Evolutionary conservation across 164 flowering plant species (phyloP).

Genomic region (Chimonanthus salicifolius): DNA sequence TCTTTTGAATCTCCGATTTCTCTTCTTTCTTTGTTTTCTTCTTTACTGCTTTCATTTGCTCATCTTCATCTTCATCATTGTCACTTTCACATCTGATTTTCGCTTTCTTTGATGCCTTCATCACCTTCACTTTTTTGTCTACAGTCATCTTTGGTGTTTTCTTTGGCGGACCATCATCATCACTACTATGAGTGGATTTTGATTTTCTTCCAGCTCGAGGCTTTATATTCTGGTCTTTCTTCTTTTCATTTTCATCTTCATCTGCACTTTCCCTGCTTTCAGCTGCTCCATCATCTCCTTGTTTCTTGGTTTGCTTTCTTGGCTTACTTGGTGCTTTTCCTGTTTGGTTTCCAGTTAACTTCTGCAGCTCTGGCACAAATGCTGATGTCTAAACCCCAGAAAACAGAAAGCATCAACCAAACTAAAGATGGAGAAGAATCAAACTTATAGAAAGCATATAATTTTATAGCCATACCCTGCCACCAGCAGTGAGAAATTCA

Average conservation of each 20-base stretch:
- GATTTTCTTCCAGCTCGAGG: conserved; percentile 35
- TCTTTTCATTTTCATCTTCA: conserved; percentile 22
- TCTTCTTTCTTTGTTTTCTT: conserved; percentile 16
- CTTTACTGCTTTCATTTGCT: conserved; percentile 15
- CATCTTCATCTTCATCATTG: conserved; percentile 20
- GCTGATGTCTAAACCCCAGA: conserved; percentile 67
- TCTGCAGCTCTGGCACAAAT: conserved; percentile 85
- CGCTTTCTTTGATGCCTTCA: not conserved
- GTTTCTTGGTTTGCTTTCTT: conserved; percentile 26
- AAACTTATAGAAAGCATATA: not conserved
- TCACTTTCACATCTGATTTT: conserved; percentile 23
- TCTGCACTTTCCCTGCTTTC: conserved; percentile 19
- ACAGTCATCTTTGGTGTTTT: conserved; percentile 15
- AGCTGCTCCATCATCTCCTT: conserved; percentile 16
- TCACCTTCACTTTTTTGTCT: conserved; percentile 15
- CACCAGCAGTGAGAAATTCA: conserved; percentile 82
- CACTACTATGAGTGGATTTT: conserved; percentile 23
- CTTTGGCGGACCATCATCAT: conserved; percentile 17
- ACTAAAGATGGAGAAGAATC: no score
- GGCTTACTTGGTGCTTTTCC: conserved; percentile 36
- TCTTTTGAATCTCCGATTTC: conserved; percentile 8
- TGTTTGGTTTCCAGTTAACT: conserved; percentile 48
- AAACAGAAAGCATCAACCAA: conserved; percentile 8
- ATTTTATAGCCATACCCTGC: conserved; percentile 56
- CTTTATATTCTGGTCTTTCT: conserved; percentile 16